Evolutionary conservation across 371 early-diverging fungal genomes (phyloP), one percentile per base, ranked within the genome.

Genomic region (Haplosporangium sp.): DNA sequence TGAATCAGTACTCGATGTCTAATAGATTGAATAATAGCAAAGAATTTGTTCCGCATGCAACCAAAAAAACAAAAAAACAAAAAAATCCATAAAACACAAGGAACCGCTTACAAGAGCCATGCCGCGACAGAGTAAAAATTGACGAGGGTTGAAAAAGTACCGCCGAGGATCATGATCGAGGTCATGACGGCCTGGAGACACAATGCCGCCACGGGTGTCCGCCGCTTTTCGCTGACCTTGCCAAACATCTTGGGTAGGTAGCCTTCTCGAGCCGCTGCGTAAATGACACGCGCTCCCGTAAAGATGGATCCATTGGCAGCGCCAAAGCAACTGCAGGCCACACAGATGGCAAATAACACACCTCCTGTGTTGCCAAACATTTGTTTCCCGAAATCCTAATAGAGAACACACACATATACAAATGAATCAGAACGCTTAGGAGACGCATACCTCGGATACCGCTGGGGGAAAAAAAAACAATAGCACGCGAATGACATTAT

Each of bases 291-390:
- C 8, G 93, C 86, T 16, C 93, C 93, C 2, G 92, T 92, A 69
- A 93, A 94, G 11, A 89, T 84, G 54, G 82, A 83, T 53, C 92
- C 95, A 82, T 93, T 94, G 38, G 90, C 89, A 20, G 95, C 91
- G 36, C 95, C 94, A 67, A 93, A 89, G 23, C 93, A 92, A 62
- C 91, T 90, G 29, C 91, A 82, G 13, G 92, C 90, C 9, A 95
- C 94, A 67, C 90, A 87, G 2, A 92, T 83, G 12, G 93, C 91
- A 73, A 95, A 89, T 16, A 93, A 40, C 40, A 92, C 87, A 2
- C 91, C 91, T 51, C 93, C 91, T 10, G 83, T 84, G 21, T 85
- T 82, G 7, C 95, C 95, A 83, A 94, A 91, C 40, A 92, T 75
- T 54, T 87, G 86, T 63, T 87, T 88, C 42, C 94, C 94, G 83